Base-by-base conservation (phyloP, 106 monocot species). In the Phalaenopsis aphrodite region DNA sequence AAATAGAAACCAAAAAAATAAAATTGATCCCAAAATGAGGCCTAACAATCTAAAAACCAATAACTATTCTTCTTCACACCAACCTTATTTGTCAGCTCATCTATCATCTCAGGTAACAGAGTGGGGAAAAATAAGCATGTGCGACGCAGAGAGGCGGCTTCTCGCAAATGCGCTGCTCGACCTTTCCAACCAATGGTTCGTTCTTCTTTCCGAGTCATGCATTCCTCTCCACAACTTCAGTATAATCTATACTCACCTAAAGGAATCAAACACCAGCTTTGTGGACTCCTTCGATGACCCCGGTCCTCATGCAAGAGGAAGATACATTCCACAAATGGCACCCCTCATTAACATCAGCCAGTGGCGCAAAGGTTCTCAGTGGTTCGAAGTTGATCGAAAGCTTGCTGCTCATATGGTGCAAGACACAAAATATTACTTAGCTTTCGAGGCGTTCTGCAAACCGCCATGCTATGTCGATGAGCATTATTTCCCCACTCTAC, bases 341-440 rank as follows among this genome's bases (percentile, higher is more conserved):
- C 91, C 91, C 0, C 79, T 82, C 49, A 78, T 91, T 45, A 83
- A 76, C 48, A 37, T 87, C 5, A 5, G 48, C 5, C 57, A 91
- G 21, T 91, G 91, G 91, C 84, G 91, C 46, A 91, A 91, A 75
- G 91, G 86, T 10, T 82, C 91, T 4, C 91, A 91, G 64, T 91
- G 91, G 91, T 91, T 91, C 18, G 88, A 88, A 75, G 81, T 88
- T 16, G 73, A 78, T 56, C 57, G 91, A 2, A 45, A 71, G 15
- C 41, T 87, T 18, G 91, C 91, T n/a, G 72, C 79, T 23, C 43
- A 5, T 17, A 82, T 91, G 7, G 79, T 91, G 10, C 72, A 73
- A 17, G 91, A 91, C 68, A 81, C 37, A 30, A 81, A 58, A 38
- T 91, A 77, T 75, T 88, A 88, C 67, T 75, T 86, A 5, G 83